These are phyloP conservation scores for Carex myosuroides DNA, from an alignment of 176 grass and related monocot species.

Conservation along the genomic window DNA sequence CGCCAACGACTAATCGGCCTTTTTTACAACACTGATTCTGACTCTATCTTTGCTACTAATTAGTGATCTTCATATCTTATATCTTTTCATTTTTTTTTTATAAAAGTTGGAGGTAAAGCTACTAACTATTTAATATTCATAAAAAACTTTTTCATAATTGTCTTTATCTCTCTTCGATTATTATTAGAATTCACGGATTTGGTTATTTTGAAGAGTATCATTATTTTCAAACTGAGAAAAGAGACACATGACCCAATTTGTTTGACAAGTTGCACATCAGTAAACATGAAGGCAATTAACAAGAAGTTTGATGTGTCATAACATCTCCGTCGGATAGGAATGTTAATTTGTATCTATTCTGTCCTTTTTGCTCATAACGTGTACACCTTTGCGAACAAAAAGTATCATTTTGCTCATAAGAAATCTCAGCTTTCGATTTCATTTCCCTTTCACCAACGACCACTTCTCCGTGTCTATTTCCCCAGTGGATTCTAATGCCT, in stretches of 20 bases:
- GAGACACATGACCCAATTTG: not conserved
- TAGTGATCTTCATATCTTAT: not conserved
- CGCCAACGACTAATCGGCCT: no score
- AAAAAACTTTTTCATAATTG: no score
- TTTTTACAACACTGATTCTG: no score
- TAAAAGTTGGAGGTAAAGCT: no score
- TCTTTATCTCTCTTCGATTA: no score
- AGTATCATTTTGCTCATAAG: not conserved
- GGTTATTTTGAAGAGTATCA: not conserved
- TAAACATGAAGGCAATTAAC: not conserved
- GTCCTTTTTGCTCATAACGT: not conserved
- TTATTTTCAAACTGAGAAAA: not conserved
- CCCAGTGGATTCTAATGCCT: not conserved
- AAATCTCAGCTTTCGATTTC: not conserved
- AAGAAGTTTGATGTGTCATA: not conserved
- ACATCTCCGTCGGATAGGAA: not conserved
- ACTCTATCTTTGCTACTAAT: not conserved
- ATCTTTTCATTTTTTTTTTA: no score
- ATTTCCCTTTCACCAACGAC: slow-evolving; percentile 10
- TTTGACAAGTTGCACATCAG: not conserved
- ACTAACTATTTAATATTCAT: no score
- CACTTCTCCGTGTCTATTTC: slow-evolving; percentile 6
- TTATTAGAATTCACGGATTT: not conserved
- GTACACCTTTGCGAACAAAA: slow-evolving; percentile 1
- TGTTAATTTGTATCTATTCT: not conserved